A percentile compares a stretch with the other conserved stretches of the same genome.
Conservation (phyloP, 441 rosid genomes). For the Pelargonium citronellum region DNA sequence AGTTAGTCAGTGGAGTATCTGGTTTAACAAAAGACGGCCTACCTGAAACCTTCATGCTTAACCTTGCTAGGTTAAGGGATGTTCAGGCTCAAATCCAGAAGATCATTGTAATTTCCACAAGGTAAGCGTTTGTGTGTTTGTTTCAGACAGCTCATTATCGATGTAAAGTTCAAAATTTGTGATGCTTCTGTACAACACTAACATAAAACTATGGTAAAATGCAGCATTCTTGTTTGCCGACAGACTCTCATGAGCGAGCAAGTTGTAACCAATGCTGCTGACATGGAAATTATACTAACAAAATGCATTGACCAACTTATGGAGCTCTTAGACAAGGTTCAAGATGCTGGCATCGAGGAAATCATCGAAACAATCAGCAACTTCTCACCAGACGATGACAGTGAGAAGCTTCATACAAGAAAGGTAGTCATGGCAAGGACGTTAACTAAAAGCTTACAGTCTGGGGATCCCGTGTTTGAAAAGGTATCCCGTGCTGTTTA, state of each 20-base stretch:
- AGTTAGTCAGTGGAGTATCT: constrained; percentile 54
- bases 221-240: constrained; percentile 78
- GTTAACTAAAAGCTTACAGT: constrained; percentile 69
- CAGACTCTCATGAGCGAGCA: constrained; percentile 59
- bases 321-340: constrained; percentile 44
- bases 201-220: constrained; percentile 14
- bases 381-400: constrained; percentile 29
- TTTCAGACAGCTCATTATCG: no score
- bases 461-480: constrained; percentile 71
- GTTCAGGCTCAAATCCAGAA: constrained; percentile 81
- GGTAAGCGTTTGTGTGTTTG: constrained; percentile 32
- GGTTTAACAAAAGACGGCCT: constrained; percentile 49
- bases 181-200: background rate
- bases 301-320: constrained; percentile 38
- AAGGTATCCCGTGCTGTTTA: constrained; percentile 69
- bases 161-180: background rate
- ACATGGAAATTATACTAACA: constrained; percentile 45
- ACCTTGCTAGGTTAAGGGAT: constrained; percentile 58
- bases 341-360: constrained; percentile 53
- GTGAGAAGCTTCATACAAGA: constrained; percentile 37
- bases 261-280: constrained; percentile 36
- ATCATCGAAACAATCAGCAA: constrained; percentile 47
- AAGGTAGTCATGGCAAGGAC: constrained; percentile 60
- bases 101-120: constrained; percentile 58
- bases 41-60: constrained; percentile 74